Base-by-base conservation (phyloP, 371 early-diverging fungal genomes). In the Mucor racemosus region DNA sequence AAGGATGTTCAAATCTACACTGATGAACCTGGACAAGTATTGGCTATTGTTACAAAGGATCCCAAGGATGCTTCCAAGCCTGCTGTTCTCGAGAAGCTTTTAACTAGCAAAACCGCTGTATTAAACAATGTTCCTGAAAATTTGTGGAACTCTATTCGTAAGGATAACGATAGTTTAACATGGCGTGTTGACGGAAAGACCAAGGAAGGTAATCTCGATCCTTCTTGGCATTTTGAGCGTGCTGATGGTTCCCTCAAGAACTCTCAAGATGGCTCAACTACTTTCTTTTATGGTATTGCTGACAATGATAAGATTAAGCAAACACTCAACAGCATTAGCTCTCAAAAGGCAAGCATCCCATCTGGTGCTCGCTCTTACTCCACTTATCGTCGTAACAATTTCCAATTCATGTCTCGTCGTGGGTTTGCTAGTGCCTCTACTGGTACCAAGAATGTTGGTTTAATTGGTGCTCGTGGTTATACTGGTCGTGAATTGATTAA, bases 401-500 rank as follows among this genome's bases (percentile, higher is more conserved):
- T 60, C 34, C 55, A 65, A 34, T 63, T 38, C 36, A 62, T 42
- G 55, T 58, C 67, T 36, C 86, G 88, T 48, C 89, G 88, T 68
- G 74, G 84, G 56, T 90, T 82, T 76, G 74, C 86, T 35, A 88
- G 80, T 33, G 69, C 80, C n/a, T 58, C 75, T 26, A 26, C 26
- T 8, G 56, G 65, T 4, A 58, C 68, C 26, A 84, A 84, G 79
- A 84, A 84, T 59, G 91, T 98, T 54, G 97, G 97, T 39, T 81
- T 98, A 40, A 95, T 98, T 63, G 98, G 98, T 61, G 99, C 97
- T 10, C 94, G 99, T 70, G 99, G 99, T 13, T 94, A 92, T 77
- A 96, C 97, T 31, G 99, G 99, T 19, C 93, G 90, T 67, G 97
- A 98, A 76, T 82, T 98, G 61, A 95, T 98, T 72, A 86, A 87